These are phyloP conservation scores for Gracilaria gracilis DNA, from an alignment of 23 red algal species.

Conservation along the genomic window DNA sequence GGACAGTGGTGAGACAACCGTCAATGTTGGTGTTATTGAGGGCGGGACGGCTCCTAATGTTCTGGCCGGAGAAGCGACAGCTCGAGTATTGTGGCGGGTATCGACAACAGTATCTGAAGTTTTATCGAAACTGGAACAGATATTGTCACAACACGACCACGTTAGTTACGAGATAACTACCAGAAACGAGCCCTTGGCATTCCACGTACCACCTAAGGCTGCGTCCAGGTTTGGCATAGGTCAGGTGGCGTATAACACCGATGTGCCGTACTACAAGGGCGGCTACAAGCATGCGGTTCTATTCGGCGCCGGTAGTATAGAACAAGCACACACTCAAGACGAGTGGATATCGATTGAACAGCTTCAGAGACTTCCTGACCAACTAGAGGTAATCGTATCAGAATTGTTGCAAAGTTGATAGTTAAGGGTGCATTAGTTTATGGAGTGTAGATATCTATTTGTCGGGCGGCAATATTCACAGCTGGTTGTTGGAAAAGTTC, in stretches of 20 bases:
- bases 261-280: constrained; percentile 63
- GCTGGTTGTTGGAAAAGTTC: neutral
- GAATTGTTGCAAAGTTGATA: constrained; percentile 42
- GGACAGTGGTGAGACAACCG: constrained; percentile 38
- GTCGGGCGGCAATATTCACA: constrained; percentile 18
- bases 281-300: constrained; percentile 32
- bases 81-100: constrained; percentile 47
- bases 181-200: constrained; percentile 46
- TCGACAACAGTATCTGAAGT: neutral
- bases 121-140: neutral
- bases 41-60: constrained; percentile 64
- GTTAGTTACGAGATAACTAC: constrained; percentile 33
- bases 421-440: constrained; percentile 26
- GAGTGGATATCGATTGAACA: constrained; percentile 43
- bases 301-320: constrained; percentile 67
- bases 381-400: constrained; percentile 30
- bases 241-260: constrained; percentile 70
- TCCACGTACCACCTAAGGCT: constrained; percentile 34
- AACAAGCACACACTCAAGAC: constrained; percentile 62
- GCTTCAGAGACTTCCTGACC: constrained; percentile 37
- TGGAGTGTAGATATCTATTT: neutral
- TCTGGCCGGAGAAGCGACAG: constrained; percentile 35
- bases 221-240: constrained; percentile 22
- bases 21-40: constrained; percentile 55
- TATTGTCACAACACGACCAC: neutral